phyloP scores from a whole-genome alignment of 208 protist species.

The Kentomonas sorsogonicus region DNA sequence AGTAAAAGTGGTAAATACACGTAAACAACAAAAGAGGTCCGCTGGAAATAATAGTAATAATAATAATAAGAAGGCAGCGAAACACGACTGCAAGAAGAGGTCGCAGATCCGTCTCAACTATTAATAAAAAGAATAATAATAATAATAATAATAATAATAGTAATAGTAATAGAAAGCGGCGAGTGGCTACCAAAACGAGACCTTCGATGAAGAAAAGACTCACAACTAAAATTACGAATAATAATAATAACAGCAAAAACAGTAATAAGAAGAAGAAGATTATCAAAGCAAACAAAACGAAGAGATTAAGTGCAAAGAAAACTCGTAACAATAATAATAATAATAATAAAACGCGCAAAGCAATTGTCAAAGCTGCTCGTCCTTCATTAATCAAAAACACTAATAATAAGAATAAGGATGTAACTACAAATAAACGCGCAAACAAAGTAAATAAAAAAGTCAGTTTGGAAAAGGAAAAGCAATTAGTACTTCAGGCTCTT shows the following conservation, averaged over 20 bases:
- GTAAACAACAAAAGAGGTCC: no score
- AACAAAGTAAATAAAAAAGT: no score
- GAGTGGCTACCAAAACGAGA: not conserved
- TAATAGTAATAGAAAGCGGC: not conserved
- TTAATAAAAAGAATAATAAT: no score
- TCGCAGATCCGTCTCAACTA: not conserved
- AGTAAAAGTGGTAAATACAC: no score
- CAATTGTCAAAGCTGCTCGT: not conserved
- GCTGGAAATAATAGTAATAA: no score
- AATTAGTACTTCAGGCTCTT: no score
- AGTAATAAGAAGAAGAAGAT: no score
- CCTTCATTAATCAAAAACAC: not conserved
- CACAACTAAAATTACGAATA: constrained; percentile 4
- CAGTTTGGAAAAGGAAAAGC: no score
- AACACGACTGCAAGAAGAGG: not conserved
- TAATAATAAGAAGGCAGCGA: constrained; percentile 4
- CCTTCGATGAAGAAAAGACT: no score
- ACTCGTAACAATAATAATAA: not conserved
- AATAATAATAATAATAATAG: constrained; percentile 11
- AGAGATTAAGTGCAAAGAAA: no score
- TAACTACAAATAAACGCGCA: no score
- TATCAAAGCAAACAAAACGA: constrained; percentile 1
- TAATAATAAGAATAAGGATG: not conserved
- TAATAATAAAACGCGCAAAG: not conserved
- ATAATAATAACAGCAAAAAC: constrained; percentile 5